A percentile compares a stretch with the other conserved stretches of the same genome.
phyloP scores from a whole-genome alignment of 1,139 yeast genomes.

The Lodderomyces beijingensis region DNA sequence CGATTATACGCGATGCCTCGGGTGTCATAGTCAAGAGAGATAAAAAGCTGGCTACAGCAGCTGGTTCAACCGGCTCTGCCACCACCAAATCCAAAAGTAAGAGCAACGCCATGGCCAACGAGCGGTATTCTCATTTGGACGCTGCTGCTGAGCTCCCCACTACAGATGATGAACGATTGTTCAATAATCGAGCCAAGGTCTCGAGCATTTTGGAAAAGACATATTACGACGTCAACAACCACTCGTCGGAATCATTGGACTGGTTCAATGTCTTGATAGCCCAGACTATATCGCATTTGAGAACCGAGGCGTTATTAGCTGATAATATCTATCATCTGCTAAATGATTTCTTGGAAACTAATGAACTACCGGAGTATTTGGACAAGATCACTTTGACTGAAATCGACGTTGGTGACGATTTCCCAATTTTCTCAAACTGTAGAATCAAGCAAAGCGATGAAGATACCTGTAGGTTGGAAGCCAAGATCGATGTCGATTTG shows the following conservation, averaged over 20 bases:
- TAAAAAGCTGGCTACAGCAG: no score
- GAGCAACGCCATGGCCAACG: neutral
- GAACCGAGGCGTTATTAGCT: constrained; percentile 79
- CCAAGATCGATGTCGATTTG: constrained; percentile 89
- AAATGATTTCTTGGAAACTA: constrained; percentile 48
- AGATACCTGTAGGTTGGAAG: constrained; percentile 61
- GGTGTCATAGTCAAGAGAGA: constrained; percentile 38
- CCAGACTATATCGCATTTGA: constrained; percentile 79
- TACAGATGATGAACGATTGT: constrained; percentile 20
- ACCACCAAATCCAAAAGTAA: constrained; percentile 1
- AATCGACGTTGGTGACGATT: constrained; percentile 90
- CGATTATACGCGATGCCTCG: constrained; percentile 27
- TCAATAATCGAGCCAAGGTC: constrained; percentile 15
- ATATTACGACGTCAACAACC: constrained; percentile 84
- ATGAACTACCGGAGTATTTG: constrained; percentile 70
- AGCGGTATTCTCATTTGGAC: no score
- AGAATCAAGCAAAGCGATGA: constrained; percentile 61
- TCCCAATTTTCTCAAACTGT: constrained; percentile 92
- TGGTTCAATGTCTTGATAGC: constrained; percentile 96
- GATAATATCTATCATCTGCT: constrained; percentile 82
- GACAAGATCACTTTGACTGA: constrained; percentile 80
- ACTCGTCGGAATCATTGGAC: constrained; percentile 85
- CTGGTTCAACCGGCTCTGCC: no score
- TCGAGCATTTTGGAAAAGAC: constrained; percentile 76
- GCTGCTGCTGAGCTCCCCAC: constrained; percentile 3